Conservation (phyloP, 805 yeast species). For the Metschnikowia arizonensis region DNA sequence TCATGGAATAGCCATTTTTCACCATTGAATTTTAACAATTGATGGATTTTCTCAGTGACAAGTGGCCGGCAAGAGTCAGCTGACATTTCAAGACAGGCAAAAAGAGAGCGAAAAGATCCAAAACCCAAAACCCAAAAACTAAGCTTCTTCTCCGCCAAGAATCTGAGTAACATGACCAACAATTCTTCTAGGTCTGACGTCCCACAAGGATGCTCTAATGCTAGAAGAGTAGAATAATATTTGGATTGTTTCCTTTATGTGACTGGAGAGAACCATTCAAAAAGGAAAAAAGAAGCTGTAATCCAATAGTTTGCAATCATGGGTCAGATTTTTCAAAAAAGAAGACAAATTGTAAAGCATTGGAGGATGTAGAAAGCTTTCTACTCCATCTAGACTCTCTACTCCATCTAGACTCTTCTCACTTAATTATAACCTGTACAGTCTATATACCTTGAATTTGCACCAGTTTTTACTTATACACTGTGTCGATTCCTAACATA, state of each 20-base stretch:
- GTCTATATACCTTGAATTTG: too few relatives aligned
- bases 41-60: slow-evolving; percentile 10
- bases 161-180: background rate
- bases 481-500: too few relatives aligned
- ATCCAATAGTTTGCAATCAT: slow-evolving; percentile 17
- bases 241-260: background rate
- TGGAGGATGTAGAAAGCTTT: slow-evolving; percentile 6
- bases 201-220: background rate
- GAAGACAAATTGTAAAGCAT: slow-evolving; percentile 22
- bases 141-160: slow-evolving; percentile 6
- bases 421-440: too few relatives aligned
- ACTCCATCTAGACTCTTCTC: too few relatives aligned
- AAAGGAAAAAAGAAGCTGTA: slow-evolving; percentile 30
- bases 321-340: slow-evolving; percentile 20
- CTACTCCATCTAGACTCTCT: too few relatives aligned
- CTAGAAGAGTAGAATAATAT: background rate
- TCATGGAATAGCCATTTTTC: slow-evolving; percentile 27
- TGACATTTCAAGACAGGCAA: background rate
- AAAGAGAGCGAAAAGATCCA: slow-evolving; percentile 13
- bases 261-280: slow-evolving; percentile 1
- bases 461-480: too few relatives aligned
- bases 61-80: background rate
- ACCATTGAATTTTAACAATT: slow-evolving; percentile 33
- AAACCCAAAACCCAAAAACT: slow-evolving; percentile 27
- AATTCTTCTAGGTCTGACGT: background rate